phyloP scores from a whole-genome alignment of 208 protist genomes.

The Angomonas ambiguus region DNA sequence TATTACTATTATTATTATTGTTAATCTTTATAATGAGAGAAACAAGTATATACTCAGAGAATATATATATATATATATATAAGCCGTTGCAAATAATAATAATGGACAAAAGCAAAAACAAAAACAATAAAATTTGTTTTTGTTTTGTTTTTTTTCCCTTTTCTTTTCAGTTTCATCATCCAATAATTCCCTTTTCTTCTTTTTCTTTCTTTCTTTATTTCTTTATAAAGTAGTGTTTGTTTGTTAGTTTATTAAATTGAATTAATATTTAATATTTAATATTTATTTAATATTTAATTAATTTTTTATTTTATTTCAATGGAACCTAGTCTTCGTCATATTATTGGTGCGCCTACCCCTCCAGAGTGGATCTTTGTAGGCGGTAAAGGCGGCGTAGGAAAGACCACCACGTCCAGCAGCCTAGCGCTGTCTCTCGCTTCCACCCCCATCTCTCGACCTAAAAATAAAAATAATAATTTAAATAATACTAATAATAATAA shows the following conservation, averaged over 20 bases:
- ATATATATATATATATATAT: background rate
- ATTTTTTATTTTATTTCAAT: background rate
- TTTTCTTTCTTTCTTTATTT: background rate
- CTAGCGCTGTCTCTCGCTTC: background rate
- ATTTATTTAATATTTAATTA: background rate
- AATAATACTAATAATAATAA: conserved; percentile 7
- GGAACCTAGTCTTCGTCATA: too few relatives aligned
- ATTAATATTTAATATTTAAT: background rate
- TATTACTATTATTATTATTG: conserved; percentile 5
- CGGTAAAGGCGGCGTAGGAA: too few relatives aligned
- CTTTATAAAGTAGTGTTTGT: background rate
- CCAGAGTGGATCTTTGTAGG: too few relatives aligned
- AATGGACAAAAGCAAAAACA: conserved; percentile 12
- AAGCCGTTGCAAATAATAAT: conserved; percentile 1
- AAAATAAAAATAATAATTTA: background rate
- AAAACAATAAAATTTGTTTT: conserved; percentile 1
- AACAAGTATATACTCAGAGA: background rate
- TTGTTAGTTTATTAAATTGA: background rate
- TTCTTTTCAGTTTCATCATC: background rate
- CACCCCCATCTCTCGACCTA: background rate
- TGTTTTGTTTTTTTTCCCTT: conserved; percentile 1
- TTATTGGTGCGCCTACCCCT: too few relatives aligned
- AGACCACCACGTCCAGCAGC: too few relatives aligned
- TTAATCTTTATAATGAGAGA: conserved; percentile 3
- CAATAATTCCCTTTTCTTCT: background rate